Evolutionary conservation across 768 basidiomycete species (phyloP).

Genomic region (Tricholoma bakamatsutake): DNA sequence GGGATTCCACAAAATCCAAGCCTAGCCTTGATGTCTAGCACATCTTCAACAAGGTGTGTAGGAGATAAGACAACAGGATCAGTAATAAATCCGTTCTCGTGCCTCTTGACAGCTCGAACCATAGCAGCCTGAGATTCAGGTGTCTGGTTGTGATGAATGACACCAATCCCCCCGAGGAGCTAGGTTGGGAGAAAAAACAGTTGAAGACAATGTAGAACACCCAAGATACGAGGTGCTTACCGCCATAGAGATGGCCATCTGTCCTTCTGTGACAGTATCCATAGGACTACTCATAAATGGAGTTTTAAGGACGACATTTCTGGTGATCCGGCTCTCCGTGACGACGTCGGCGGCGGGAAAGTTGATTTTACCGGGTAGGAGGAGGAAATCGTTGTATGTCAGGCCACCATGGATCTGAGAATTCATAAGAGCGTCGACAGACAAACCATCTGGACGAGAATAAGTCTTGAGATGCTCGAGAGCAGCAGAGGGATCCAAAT

Average conservation of each 20-base stretch:
- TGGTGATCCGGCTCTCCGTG: constrained; percentile 83
- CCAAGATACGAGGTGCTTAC: constrained; percentile 40
- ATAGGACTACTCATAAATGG: constrained; percentile 98
- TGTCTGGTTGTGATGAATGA: constrained; percentile 95
- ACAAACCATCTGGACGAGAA: constrained; percentile 71
- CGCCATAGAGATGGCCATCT: constrained; percentile 92
- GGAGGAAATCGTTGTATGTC: constrained; percentile 95
- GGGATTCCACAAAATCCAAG: constrained; percentile 97
- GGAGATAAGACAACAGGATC: constrained; percentile 90
- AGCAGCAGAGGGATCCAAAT: constrained; percentile 69
- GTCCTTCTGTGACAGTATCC: constrained; percentile 97
- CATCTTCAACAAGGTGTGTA: constrained; percentile 73
- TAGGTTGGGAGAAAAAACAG: constrained; percentile 21
- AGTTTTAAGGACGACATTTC: constrained; percentile 87
- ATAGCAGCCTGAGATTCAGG: constrained; percentile 87
- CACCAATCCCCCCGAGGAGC: constrained; percentile 94
- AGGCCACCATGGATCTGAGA: constrained; percentile 82
- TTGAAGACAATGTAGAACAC: constrained; percentile 10
- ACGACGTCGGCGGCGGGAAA: constrained; percentile 78
- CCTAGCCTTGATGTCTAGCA: constrained; percentile 85
- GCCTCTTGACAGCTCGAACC: constrained; percentile 96
- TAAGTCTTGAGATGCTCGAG: constrained; percentile 74
- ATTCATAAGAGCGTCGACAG: constrained; percentile 83
- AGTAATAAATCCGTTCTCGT: constrained; percentile 97
- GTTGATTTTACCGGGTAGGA: constrained; percentile 93